Evolutionary conservation across 331 rosid species (phyloP), one percentile per base, ranked within the genome.

Genomic region (Rhamnella rubrinervis): DNA sequence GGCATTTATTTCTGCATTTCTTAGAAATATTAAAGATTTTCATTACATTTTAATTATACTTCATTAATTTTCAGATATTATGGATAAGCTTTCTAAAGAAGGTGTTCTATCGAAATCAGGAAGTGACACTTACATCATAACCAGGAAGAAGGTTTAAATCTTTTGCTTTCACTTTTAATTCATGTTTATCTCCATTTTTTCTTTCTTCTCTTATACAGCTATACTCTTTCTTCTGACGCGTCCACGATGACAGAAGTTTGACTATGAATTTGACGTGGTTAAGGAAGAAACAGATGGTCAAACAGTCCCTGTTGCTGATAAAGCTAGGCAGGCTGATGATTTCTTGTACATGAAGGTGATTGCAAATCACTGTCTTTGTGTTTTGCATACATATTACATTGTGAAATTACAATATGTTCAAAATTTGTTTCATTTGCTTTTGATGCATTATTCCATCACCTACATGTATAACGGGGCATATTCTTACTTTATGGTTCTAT

Each of bases 271-370:
- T 81, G 67, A 75, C 28, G 5, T 31, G 57, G 95, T 87, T 78
- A 87, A 93, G 83, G 88, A 91, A 74, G 98, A 91, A 86, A 59
- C 0, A 9, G 92, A 82, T 18, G 85, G 85, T 61, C 87, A 70
- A 67, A 23, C 53, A 68, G 70, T 71, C 72, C 85, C 74, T 35
- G 71, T 64, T 67, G 59, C 69, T 59, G 85, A 70, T 47, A 79
- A 50, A 81, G 60, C 62, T 79, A 70, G 75, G 47, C 81, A 11
- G 17, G 84, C 26, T 50, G 86, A 81, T 55, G 95, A 90, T 83
- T 85, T 6, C 76, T 8, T 91, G 79, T 91, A 91, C 82, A 83
- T 80, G 91, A 95, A 84, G 86, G 97, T 89, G 57, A 61, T 59
- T 65, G 69, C 58, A n/a, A 53, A 18, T 55, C 61, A 18, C 35